Evolutionary conservation across 768 basidiomycete species (phyloP).

Genomic region (Boletus sp.): DNA sequence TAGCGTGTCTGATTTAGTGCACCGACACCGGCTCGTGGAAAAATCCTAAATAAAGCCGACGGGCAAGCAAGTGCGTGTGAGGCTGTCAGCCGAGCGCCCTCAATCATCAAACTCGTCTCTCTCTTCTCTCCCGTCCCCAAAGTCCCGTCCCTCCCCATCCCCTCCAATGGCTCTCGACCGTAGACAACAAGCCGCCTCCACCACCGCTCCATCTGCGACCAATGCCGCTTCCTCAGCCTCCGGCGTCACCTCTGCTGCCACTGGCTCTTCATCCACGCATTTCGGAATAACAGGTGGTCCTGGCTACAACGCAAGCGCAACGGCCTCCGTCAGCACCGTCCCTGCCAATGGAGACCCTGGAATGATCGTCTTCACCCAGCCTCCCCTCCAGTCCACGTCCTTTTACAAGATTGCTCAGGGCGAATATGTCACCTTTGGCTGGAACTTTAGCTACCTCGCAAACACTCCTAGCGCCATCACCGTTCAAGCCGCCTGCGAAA

Average conservation of each 20-base stretch:
- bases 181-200: constrained; percentile 24
- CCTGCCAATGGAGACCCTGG: constrained; percentile 41
- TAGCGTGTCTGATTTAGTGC: too few relatives aligned
- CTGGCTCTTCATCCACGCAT: neutral
- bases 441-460: constrained; percentile 64
- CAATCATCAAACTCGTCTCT: neutral
- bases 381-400: constrained; percentile 56
- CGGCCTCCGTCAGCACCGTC: constrained; percentile 18
- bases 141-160: neutral
- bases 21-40: too few relatives aligned
- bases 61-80: constrained; percentile 5
- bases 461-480: constrained; percentile 55
- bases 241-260: neutral
- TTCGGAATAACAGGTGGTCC: constrained; percentile 29
- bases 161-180: constrained; percentile 17
- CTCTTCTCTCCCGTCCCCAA: neutral
- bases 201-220: neutral
- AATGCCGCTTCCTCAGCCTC: constrained; percentile 2
- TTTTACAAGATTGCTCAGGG: constrained; percentile 64
- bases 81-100: constrained; percentile 1
- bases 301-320: constrained; percentile 25
- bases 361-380: constrained; percentile 53
- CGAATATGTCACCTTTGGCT: constrained; percentile 65
- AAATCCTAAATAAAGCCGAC: too few relatives aligned
- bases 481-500: constrained; percentile 62